These are phyloP conservation scores for Leccinum pellstonianum DNA, from an alignment of 768 basidiomycete genomes.

Conservation along the genomic window DNA sequence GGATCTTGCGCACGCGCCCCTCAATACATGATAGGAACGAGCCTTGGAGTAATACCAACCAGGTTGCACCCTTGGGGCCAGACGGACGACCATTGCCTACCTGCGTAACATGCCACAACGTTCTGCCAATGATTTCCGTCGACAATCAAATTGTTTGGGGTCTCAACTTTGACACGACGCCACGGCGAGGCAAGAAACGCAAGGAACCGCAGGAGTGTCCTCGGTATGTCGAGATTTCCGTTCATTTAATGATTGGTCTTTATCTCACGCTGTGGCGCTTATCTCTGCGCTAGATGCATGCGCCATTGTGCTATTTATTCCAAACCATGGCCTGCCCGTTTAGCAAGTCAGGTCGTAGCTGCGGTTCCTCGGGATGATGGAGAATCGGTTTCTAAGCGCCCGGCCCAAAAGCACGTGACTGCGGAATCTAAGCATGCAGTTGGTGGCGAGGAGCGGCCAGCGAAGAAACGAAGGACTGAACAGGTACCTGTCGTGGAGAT, in stretches of 20 bases:
- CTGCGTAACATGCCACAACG: slow-evolving; percentile 69
- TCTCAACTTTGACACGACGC: slow-evolving; percentile 47
- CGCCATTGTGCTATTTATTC: slow-evolving; percentile 79
- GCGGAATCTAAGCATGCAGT: slow-evolving; percentile 56
- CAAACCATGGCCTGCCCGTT: slow-evolving; percentile 66
- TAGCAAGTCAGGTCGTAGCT: slow-evolving; percentile 45
- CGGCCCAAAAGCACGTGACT: slow-evolving; percentile 50
- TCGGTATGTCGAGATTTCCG: slow-evolving; percentile 45
- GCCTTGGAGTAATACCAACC: slow-evolving; percentile 38
- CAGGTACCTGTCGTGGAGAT: slow-evolving; percentile 28
- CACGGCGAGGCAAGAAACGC: slow-evolving; percentile 49
- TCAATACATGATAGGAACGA: slow-evolving; percentile 38
- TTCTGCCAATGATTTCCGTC: slow-evolving; percentile 74
- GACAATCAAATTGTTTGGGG: slow-evolving; percentile 79
- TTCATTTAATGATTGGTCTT: slow-evolving; percentile 23
- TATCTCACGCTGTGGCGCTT: slow-evolving; percentile 16
- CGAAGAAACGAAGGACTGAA: slow-evolving; percentile 53
- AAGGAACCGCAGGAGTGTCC: slow-evolving; percentile 71
- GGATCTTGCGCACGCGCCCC: slow-evolving; percentile 51
- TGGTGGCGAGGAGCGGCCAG: slow-evolving; percentile 40
- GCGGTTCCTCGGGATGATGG: slow-evolving; percentile 48
- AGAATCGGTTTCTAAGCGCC: slow-evolving; percentile 40
- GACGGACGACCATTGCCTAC: slow-evolving; percentile 68
- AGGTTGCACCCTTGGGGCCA: slow-evolving; percentile 50
- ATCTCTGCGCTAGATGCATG: slow-evolving; percentile 54